Base-by-base conservation (phyloP, 306 rosid genomes). In the Corylus heterophylla region DNA sequence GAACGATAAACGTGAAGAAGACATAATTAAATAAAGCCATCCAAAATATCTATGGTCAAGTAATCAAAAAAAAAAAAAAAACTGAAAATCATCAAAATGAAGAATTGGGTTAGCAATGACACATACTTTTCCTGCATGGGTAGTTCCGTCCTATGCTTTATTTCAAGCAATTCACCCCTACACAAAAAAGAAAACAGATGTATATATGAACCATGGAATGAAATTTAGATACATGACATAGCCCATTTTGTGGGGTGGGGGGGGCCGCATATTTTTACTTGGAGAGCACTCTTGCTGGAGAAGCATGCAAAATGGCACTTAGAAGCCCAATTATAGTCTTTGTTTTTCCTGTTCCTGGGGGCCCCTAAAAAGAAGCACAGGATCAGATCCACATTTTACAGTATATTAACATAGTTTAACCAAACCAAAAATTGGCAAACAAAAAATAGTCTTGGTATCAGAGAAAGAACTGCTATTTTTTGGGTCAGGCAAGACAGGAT, bases 291-390 rank as follows among this genome's bases (percentile, higher is more conserved):
- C 97, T 91, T 44, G 92, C 82, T 71, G 98, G 98, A 81, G 91
- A 88, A 45, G 98, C 93, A 89, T 94, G 98, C 83, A 94, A 88
- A 86, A 94, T 92, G 78, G 94, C 87, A 69, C 98, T 94, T 44
- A 94, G 94, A 86, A 94, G 86, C 80, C 93, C 98, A 80, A 94
- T 97, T 80, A 91, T 92, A 78, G 98, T 91, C 76, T 94, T 97
- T 75, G 98, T 94, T 86, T 94, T 94, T 79, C 97, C 98, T 71
- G 98, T 94, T 79, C 98, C 97, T 82, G 98, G 98, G 83, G 98
- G 98, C 11, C 98, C 98, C 98, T 94, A 84, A 78, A 87, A 85
- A 83, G 55, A 77, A 74, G 74, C 66, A 62, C 64, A 61, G 54
- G 75, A 71, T 89, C 85, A 90, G 64, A 77, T 76, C 77, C 71